Evolutionary conservation across 306 rosid species (phyloP).

Genomic region (Trifolium subterraneum): DNA sequence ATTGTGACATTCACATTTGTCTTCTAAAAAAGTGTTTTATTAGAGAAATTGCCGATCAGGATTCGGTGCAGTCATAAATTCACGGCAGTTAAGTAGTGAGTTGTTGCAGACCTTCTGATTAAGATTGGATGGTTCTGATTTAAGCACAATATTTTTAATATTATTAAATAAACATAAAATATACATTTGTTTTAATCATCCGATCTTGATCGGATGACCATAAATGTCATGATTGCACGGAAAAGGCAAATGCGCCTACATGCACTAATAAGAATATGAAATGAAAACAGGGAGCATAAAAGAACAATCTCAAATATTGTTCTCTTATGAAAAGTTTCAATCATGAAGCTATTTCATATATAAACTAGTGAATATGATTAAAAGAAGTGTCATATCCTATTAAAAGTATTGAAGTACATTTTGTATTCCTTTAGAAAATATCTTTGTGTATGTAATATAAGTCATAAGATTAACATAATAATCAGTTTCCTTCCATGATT

Average conservation of each 20-base stretch:
- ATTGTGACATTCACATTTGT: conserved; percentile 10
- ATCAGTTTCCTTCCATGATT: not conserved
- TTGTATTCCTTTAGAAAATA: not conserved
- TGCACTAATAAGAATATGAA: not conserved
- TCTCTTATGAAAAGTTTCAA: conserved; percentile 5
- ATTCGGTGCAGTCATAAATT: too few species aligned
- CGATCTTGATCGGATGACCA: too few species aligned
- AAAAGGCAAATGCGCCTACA: too few species aligned
- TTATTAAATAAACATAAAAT: too few species aligned
- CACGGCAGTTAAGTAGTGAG: too few species aligned
- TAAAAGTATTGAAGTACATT: not conserved
- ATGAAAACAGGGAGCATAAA: not conserved
- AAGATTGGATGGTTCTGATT: too few species aligned
- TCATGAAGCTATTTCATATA: conserved; percentile 12
- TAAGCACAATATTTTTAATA: too few species aligned
- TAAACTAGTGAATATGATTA: conserved; percentile 16
- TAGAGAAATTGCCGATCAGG: too few species aligned
- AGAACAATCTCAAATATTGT: conserved; percentile 1
- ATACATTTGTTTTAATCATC: too few species aligned
- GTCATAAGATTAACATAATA: not conserved
- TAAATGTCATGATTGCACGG: too few species aligned
- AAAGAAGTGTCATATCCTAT: not conserved
- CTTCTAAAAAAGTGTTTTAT: not conserved
- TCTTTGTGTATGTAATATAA: not conserved
- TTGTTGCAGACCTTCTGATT: too few species aligned